phyloP scores from a whole-genome alignment of 352 stramenopile genomes.

The Globisporangium parvum region DNA sequence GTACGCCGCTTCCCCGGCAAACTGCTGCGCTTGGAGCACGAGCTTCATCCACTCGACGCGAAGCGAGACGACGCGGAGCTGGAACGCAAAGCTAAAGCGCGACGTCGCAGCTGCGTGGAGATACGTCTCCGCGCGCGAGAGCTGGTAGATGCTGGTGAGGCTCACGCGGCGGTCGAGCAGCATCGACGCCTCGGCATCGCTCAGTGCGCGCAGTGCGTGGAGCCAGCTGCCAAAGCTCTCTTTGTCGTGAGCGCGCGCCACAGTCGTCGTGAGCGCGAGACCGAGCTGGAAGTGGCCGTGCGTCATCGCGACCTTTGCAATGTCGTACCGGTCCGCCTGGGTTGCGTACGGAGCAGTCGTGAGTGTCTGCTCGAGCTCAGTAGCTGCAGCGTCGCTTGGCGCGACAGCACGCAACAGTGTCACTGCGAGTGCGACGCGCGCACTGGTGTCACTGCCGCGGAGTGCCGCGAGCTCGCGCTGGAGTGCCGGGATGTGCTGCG shows the following conservation, averaged over 20 bases:
- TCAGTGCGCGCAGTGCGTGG: constrained; percentile 23
- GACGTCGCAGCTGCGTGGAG: constrained; percentile 30
- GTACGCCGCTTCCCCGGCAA: constrained; percentile 32
- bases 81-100: constrained; percentile 38
- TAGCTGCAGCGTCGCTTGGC: not conserved
- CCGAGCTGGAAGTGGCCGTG: constrained; percentile 26
- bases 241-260: constrained; percentile 22
- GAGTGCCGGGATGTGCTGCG: not conserved
- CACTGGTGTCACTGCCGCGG: not conserved
- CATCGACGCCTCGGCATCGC: constrained; percentile 28
- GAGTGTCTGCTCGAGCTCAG: not conserved
- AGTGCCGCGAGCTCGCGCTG: not conserved
- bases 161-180: constrained; percentile 15
- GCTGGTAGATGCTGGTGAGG: constrained; percentile 23
- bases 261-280: constrained; percentile 16
- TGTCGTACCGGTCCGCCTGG: constrained; percentile 36
- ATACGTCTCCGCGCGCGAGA: constrained; percentile 20
- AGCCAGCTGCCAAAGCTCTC: constrained; percentile 50
- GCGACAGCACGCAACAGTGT: not conserved
- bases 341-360: constrained; percentile 17
- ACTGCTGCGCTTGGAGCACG: constrained; percentile 36
- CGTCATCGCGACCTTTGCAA: constrained; percentile 35
- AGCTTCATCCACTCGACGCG: constrained; percentile 36
- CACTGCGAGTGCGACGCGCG: not conserved
- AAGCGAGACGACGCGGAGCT: constrained; percentile 29